Evolutionary conservation across 2,329 filamentous ascomycete species (phyloP).

Genomic region (Aspergillus fischeri): DNA sequence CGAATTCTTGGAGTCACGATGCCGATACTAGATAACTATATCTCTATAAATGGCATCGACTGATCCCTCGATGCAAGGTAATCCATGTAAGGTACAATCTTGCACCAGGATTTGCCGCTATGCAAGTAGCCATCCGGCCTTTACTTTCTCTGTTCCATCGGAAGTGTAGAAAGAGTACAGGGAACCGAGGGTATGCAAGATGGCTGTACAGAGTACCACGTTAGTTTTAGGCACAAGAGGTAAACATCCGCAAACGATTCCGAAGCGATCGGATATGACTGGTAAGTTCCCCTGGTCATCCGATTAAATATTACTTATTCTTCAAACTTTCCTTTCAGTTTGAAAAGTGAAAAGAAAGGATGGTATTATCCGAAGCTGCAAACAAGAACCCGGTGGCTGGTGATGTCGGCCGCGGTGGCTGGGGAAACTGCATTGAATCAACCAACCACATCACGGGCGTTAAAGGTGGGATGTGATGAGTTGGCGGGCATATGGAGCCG

Average conservation of each 20-base stretch:
- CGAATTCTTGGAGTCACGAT: not conserved
- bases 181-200: not conserved
- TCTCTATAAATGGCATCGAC: not conserved
- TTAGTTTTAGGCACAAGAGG: not conserved
- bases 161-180: not conserved
- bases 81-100: not conserved
- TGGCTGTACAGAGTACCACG: not conserved
- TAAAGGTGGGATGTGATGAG: slow-evolving; percentile 15
- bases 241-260: not conserved
- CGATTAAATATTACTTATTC: not conserved
- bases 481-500: slow-evolving; percentile 11
- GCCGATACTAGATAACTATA: not conserved
- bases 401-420: slow-evolving; percentile 1
- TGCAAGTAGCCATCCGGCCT: not conserved
- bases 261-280: not conserved
- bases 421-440: not conserved
- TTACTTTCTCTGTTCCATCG: not conserved
- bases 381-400: slow-evolving; percentile 3
- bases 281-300: not conserved
- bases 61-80: not conserved
- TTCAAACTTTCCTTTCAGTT: not conserved
- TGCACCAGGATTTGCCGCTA: not conserved
- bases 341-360: not conserved
- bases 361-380: not conserved
- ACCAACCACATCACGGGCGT: not conserved